Evolutionary conservation across 495 filamentous ascomycete genomes (phyloP).

Genomic region (Collariella sp.): DNA sequence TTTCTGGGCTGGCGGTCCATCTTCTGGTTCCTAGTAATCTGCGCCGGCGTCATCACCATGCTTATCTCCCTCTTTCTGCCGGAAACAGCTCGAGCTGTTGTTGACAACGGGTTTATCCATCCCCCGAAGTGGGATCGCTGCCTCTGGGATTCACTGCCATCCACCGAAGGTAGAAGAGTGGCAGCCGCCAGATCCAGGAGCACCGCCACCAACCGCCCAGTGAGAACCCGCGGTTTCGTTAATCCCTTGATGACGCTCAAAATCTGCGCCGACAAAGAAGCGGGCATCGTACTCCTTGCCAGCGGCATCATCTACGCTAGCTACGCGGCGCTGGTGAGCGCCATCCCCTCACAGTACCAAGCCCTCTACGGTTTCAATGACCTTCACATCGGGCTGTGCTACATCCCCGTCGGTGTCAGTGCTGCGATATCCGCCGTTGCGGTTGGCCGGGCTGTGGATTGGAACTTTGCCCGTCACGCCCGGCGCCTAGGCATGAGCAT

Average conservation of each 20-base stretch:
- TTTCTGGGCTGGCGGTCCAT: slow-evolving; percentile 41
- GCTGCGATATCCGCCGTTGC: slow-evolving; percentile 54
- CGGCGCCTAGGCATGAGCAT: slow-evolving; percentile 33
- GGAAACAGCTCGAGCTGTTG: slow-evolving; percentile 48
- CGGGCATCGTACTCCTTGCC: slow-evolving; percentile 47
- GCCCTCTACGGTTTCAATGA: slow-evolving; percentile 48
- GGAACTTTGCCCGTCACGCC: slow-evolving; percentile 44
- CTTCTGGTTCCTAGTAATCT: slow-evolving; percentile 53
- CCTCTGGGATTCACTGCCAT: slow-evolving; percentile 41
- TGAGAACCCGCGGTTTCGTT: neutral
- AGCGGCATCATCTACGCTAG: slow-evolving; percentile 49
- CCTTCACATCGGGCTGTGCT: slow-evolving; percentile 50
- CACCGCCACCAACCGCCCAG: neutral
- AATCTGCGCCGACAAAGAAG: slow-evolving; percentile 44
- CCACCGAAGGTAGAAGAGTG: slow-evolving; percentile 25
- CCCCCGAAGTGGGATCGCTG: neutral
- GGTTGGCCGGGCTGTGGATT: slow-evolving; percentile 45
- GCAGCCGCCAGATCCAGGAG: neutral
- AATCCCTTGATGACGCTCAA: slow-evolving; percentile 41
- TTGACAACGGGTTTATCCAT: slow-evolving; percentile 43
- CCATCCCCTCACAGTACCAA: slow-evolving; percentile 40
- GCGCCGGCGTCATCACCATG: slow-evolving; percentile 21
- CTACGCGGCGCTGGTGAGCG: slow-evolving; percentile 49
- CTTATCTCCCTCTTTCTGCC: slow-evolving; percentile 36
- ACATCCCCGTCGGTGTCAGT: slow-evolving; percentile 44